A percentile compares a stretch with the other conserved stretches of the same genome.
Conservation (phyloP, 129 eudicot genomes). For the Saposhnikovia divaricata region DNA sequence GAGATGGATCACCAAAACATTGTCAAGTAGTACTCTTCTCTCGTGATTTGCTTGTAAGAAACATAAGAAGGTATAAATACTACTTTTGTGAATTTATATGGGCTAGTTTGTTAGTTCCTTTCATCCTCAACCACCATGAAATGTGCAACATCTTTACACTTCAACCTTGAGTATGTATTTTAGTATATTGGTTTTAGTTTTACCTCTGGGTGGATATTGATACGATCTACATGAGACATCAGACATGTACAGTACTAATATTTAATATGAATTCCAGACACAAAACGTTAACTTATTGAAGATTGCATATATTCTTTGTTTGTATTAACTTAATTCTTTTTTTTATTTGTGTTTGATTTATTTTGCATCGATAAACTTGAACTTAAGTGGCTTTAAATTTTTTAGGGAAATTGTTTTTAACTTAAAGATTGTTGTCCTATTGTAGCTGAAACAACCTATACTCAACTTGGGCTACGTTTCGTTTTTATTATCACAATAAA, state of each 20-base stretch:
- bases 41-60: neutral
- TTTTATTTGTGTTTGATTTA: neutral
- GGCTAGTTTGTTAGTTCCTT: neutral
- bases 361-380: neutral
- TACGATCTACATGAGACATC: neutral
- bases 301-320: neutral
- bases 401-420: neutral
- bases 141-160: neutral
- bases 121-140: neutral
- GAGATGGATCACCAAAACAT: slow-evolving; percentile 5
- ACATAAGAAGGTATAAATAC: neutral
- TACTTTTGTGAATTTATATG: neutral
- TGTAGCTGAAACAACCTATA: neutral
- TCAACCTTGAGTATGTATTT: neutral
- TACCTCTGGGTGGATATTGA: neutral
- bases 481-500: neutral
- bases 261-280: neutral
- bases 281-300: neutral
- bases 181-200: too few species aligned
- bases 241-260: neutral
- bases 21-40: neutral
- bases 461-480: neutral
- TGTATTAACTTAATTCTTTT: neutral
- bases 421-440: neutral
- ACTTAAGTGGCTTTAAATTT: neutral